Conservation (phyloP, 257 asterid genomes). For the Salvia splendens region DNA sequence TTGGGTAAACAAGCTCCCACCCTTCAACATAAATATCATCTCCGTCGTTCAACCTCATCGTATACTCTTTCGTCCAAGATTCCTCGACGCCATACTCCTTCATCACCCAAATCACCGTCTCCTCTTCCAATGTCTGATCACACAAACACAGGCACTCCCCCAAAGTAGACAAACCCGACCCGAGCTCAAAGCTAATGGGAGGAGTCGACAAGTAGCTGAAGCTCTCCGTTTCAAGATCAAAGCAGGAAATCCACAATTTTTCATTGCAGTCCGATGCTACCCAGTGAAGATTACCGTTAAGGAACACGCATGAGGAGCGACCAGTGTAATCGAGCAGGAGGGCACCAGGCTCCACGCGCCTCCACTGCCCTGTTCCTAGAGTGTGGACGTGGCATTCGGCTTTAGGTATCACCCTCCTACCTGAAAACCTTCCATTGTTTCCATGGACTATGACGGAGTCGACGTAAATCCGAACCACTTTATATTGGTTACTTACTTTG, state of each 20-base stretch:
- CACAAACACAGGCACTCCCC: conserved; percentile 19
- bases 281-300: conserved; percentile 8
- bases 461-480: conserved; percentile 34
- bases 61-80: background rate
- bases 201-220: conserved; percentile 4
- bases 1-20: background rate
- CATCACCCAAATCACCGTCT: conserved; percentile 15
- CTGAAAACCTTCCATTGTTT: too few relatives aligned
- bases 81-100: conserved; percentile 9
- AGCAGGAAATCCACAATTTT: conserved; percentile 29
- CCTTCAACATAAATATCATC: conserved; percentile 7
- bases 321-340: background rate
- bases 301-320: background rate
- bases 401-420: background rate
- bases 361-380: conserved; percentile 38
- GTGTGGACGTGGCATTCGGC: conserved; percentile 40
- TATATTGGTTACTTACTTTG: conserved; percentile 27
- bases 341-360: background rate
- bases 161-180: conserved; percentile 27
- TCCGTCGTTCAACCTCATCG: background rate
- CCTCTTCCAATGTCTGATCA: background rate
- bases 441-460: background rate
- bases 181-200: conserved; percentile 13
- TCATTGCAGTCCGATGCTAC: conserved; percentile 24
- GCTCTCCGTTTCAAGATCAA: conserved; percentile 39